Evolutionary conservation across 2,329 filamentous ascomycete species (phyloP), one percentile per base, ranked within the genome.

Genomic region (Claviceps fusiformis): DNA sequence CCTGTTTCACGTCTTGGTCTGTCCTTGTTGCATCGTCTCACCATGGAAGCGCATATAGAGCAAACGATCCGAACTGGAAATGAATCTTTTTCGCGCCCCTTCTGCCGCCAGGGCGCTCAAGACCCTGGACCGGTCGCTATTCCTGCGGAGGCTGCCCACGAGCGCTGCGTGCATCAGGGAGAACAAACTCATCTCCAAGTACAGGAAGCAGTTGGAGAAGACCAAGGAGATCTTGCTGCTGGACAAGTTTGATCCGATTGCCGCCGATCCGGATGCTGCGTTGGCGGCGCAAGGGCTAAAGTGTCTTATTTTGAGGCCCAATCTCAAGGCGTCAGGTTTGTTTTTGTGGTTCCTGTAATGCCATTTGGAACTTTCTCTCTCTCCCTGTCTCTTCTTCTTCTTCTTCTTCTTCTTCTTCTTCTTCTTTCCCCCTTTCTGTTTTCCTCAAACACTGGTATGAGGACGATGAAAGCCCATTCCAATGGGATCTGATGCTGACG

Each of bases 91-190:
- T 69, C 82, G 85, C 60, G 89, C 90, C 50, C 90, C 91, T 29
- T 76, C 90, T 57, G 67, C 64, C 39, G 85, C 92, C 63, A 86
- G 87, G 68, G 83, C 85, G 57, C 87, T 89, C 74, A 83, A 83
- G 65, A 79, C 81, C 52, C 81, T 98, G 59, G 91, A 98, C 72
- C 84, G 88, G 61, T 78, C 85, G 17, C 84, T 95, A 59, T 97
- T 97, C 73, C 76, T 80, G 53, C 89, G 85, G 68, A 87, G 78
- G 1, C 73, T 95, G 55, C 83, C 85, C 29, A 75, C 92, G 29
- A 81, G 89, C 9, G 91, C 90, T 3, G 92, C 90, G 7, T 81
- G 86, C 43, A 75, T 97, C 48, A 79, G 81, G 60, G 86, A 93
- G 65, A 80, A 80, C 58, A 86, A 82, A 61, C 81, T 89, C 62